Evolutionary conservation across 306 rosid genomes (phyloP), one percentile per base, ranked within the genome.

Genomic region (Trifolium fragiferum): DNA sequence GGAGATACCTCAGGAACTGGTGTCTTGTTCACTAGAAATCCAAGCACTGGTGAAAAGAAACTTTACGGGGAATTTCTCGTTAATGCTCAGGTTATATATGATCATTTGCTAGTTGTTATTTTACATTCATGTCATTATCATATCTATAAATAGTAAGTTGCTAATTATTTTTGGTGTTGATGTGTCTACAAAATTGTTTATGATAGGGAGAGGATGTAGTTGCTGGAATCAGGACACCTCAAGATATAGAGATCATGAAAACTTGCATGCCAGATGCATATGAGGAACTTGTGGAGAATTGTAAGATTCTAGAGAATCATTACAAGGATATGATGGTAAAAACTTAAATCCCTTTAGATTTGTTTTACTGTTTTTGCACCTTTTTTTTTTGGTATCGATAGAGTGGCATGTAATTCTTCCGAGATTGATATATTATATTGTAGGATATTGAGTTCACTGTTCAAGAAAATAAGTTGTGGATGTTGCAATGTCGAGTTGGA

Each of bases 251-350:
- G 73, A 79, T 86, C 73, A 94, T 94, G 98, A 88, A 88, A 81
- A 68, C 47, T 73, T 87, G 91, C 85, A 87, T 94, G 96, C 96
- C 96, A 43, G 95, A 87, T 75, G 96, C 98, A 59, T 91, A 91
- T 84, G 74, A 82, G 83, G 98, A 94, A 82, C 96, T 94, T 40
- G 92, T 66, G 77, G 89, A 94, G 86, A 94, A 94, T 70, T 94
- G 98, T 71, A 85, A 88, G 85, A 87, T 94, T 83, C 88, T 91
- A 53, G 98, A 91, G 87, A 59, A 80, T 18, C 98, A 94, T 83
- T 94, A 94, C 89, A 94, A 86, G 86, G 95, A 91, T 78, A 94
- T 94, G 97, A 94, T 94, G 98, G 98, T 93, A 82, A 81, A n/a
- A 30, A 66, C 5, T 66, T 61, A 14, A 53, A 23, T 40, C 46